phyloP scores from a whole-genome alignment of 345 rosid genomes.

The Noccaea caerulescens region DNA sequence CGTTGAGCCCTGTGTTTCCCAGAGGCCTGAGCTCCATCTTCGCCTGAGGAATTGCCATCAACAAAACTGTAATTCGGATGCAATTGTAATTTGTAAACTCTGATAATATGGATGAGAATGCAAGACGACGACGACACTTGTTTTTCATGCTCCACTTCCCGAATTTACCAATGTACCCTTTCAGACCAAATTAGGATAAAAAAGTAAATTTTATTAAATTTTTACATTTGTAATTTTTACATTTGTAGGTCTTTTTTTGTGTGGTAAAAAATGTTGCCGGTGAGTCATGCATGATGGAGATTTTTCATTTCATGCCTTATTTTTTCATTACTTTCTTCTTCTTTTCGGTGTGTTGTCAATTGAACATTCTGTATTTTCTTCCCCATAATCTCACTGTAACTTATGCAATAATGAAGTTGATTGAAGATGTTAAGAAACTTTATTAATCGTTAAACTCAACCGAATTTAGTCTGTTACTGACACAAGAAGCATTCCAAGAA shows the following conservation, averaged over 20 bases:
- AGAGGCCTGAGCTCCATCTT: conserved; percentile 63
- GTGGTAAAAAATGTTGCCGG: too few relatives aligned
- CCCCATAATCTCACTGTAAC: conserved; percentile 23
- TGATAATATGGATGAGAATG: conserved; percentile 1
- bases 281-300: too few relatives aligned
- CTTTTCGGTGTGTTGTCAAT: too few relatives aligned
- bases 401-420: neutral
- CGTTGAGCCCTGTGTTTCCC: conserved; percentile 70
- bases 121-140: conserved; percentile 11
- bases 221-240: too few relatives aligned
- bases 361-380: neutral
- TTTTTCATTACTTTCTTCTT: neutral
- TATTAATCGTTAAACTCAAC: conserved; percentile 17
- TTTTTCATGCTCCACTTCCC: neutral
- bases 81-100: neutral
- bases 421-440: conserved; percentile 1
- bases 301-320: neutral
- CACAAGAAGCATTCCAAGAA: conserved; percentile 9
- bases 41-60: conserved; percentile 36
- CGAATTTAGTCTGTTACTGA: conserved; percentile 1
- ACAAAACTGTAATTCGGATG: neutral
- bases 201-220: too few relatives aligned
- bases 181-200: neutral
- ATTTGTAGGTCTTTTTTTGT: too few relatives aligned
- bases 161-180: conserved; percentile 3